Conservation (phyloP, 2,329 filamentous ascomycete species). For the Alternaria alternata region DNA sequence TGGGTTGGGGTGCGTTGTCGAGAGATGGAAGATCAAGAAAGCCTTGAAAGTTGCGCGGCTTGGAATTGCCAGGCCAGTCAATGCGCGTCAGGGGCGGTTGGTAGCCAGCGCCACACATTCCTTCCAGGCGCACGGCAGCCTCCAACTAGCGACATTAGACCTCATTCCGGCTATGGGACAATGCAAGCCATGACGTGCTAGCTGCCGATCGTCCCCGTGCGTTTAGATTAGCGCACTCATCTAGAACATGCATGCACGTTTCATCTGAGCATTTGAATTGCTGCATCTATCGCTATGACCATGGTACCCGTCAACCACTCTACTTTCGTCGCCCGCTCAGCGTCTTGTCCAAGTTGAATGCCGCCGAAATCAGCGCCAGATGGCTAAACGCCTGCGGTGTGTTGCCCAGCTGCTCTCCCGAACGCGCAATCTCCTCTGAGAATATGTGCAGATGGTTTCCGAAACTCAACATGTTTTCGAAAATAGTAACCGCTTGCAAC, state of each 20-base stretch:
- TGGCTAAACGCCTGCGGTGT: conserved; percentile 83
- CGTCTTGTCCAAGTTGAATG: conserved; percentile 74
- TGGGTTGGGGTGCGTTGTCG: conserved; percentile 6
- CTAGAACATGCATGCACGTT: conserved; percentile 10
- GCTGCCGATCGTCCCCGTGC: conserved; percentile 9
- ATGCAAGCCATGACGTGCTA: conserved; percentile 24
- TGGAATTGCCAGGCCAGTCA: conserved; percentile 11
- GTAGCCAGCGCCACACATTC: conserved; percentile 18
- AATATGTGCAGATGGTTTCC: conserved; percentile 81
- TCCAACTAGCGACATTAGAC: conserved; percentile 14
- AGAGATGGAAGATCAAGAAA: not conserved
- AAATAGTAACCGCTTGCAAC: conserved; percentile 68
- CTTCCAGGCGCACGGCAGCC: conserved; percentile 10
- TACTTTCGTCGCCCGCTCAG: conserved; percentile 21
- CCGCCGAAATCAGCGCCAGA: conserved; percentile 76
- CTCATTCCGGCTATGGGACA: conserved; percentile 12
- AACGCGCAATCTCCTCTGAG: conserved; percentile 78
- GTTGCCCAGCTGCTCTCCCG: conserved; percentile 80
- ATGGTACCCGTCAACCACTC: not conserved
- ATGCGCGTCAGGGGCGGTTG: conserved; percentile 25
- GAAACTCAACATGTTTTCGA: conserved; percentile 80
- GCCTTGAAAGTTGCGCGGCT: conserved; percentile 16
- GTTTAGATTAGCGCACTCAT: conserved; percentile 12
- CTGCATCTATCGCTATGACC: not conserved
- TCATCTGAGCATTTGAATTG: not conserved